These are phyloP conservation scores for Staphylotrichum longicolle DNA, from an alignment of 495 filamentous ascomycete genomes.

Conservation along the genomic window DNA sequence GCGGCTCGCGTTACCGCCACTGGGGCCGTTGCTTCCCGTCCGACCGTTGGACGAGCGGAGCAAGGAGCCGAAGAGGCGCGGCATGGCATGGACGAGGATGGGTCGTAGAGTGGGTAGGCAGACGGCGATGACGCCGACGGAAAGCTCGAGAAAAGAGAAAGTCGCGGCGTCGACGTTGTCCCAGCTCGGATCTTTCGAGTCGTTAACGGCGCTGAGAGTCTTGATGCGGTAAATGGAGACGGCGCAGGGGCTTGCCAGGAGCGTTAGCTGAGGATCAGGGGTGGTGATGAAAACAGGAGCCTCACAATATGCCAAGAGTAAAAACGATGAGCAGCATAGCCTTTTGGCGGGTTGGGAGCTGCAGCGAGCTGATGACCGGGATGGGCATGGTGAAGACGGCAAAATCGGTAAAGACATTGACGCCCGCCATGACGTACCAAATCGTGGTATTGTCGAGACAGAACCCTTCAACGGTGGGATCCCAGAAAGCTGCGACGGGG, in stretches of 20 bases:
- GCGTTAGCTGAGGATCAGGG: conserved; percentile 22
- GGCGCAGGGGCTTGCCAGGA: conserved; percentile 27
- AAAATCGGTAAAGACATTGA: conserved; percentile 35
- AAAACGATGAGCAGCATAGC: conserved; percentile 46
- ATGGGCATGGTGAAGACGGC: conserved; percentile 30
- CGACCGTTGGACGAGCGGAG: conserved; percentile 6
- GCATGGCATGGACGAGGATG: conserved; percentile 31
- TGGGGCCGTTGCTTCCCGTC: neutral
- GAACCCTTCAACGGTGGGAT: conserved; percentile 24
- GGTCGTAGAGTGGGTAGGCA: conserved; percentile 51
- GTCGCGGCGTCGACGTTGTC: conserved; percentile 54
- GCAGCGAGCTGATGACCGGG: conserved; percentile 34
- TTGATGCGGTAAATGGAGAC: conserved; percentile 38
- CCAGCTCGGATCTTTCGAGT: conserved; percentile 36
- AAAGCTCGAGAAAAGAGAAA: conserved; percentile 56
- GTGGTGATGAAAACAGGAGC: neutral
- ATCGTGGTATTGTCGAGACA: conserved; percentile 36
- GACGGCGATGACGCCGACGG: conserved; percentile 53
- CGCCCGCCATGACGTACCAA: conserved; percentile 44
- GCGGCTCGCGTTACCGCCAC: conserved; percentile 3
- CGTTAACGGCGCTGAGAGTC: conserved; percentile 41
- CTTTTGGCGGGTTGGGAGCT: conserved; percentile 45
- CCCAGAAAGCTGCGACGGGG: conserved; percentile 40
- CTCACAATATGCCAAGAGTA: conserved; percentile 48
- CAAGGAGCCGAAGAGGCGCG: conserved; percentile 22